Conservation (phyloP, 805 yeast species). For the Saccharomyces kudriavzevii region DNA sequence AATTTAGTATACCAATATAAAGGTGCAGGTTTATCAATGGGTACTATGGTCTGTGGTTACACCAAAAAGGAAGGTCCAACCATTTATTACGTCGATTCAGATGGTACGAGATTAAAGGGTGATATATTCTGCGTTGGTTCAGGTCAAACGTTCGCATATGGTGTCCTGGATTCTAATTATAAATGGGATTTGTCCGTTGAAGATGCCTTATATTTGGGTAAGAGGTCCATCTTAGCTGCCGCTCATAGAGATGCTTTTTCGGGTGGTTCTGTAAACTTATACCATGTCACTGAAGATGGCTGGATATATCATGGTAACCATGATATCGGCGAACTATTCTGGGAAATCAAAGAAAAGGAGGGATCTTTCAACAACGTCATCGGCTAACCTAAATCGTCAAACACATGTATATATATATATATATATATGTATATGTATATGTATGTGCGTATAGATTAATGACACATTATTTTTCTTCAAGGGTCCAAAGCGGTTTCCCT, state of each 20-base stretch:
- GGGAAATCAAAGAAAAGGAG: slow-evolving; percentile 85
- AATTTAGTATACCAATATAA: slow-evolving; percentile 89
- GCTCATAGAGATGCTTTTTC: slow-evolving; percentile 97
- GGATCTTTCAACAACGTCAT: slow-evolving; percentile 80
- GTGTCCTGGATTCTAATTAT: slow-evolving; percentile 90
- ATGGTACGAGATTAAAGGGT: slow-evolving; percentile 91
- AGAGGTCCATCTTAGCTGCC: slow-evolving; percentile 93
- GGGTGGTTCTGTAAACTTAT: slow-evolving; percentile 92
- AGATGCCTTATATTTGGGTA: slow-evolving; percentile 89
- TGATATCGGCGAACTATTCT: slow-evolving; percentile 83
- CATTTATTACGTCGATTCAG: slow-evolving; percentile 92
- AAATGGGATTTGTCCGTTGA: slow-evolving; percentile 88
- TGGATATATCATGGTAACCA: slow-evolving; percentile 95
- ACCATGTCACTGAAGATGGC: slow-evolving; percentile 86
- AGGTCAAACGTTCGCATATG: slow-evolving; percentile 98
- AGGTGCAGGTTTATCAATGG: slow-evolving; percentile 98
- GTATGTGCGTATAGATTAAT: too few relatives aligned
- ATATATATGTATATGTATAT: not conserved
- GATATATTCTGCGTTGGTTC: slow-evolving; percentile 96
- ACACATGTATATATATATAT: not conserved
- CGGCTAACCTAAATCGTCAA: slow-evolving; percentile 12
- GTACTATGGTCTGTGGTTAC: slow-evolving; percentile 97
- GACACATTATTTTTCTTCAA: not conserved
- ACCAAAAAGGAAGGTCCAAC: slow-evolving; percentile 94
- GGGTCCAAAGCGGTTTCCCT: not conserved